Evolutionary conservation across 31 red algal genomes (phyloP).

Genomic region (Odonthalia washingtoniensis): DNA sequence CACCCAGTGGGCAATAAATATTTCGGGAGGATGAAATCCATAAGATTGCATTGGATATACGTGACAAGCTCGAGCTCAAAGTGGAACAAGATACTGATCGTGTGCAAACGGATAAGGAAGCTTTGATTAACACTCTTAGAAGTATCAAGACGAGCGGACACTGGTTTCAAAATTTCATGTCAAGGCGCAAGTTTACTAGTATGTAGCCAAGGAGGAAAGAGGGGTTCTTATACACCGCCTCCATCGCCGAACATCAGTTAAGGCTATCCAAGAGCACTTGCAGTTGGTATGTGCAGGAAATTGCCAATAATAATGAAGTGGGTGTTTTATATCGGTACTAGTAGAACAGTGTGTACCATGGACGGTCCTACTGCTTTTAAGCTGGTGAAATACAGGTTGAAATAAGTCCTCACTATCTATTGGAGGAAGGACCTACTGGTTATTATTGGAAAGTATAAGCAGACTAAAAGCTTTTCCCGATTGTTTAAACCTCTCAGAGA

Average conservation of each 20-base stretch:
- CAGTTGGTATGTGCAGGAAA: not conserved
- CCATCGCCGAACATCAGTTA: not conserved
- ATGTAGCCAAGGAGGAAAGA: not conserved
- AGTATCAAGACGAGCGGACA: not conserved
- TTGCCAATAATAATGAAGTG: slow-evolving; percentile 11
- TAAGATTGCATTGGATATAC: too few relatives aligned
- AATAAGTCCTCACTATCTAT: slow-evolving; percentile 2
- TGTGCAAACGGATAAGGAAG: too few relatives aligned
- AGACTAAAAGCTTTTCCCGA: not conserved
- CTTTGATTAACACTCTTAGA: not conserved
- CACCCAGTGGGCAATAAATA: too few relatives aligned
- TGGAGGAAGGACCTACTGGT: slow-evolving; percentile 10
- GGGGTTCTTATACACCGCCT: not conserved
- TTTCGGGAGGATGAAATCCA: too few relatives aligned
- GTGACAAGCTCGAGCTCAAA: too few relatives aligned
- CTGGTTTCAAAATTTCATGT: slow-evolving; percentile 1
- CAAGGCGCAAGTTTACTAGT: not conserved
- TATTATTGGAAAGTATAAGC: slow-evolving; percentile 28
- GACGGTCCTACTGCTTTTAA: not conserved
- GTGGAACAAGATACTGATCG: too few relatives aligned
- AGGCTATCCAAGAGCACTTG: not conserved
- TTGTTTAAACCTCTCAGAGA: not conserved
- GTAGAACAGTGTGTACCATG: not conserved
- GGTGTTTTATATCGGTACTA: slow-evolving; percentile 15
- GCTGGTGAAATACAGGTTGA: slow-evolving; percentile 21